phyloP scores from a whole-genome alignment of 176 grass and related monocot genomes.

The Oryza longistaminata region DNA sequence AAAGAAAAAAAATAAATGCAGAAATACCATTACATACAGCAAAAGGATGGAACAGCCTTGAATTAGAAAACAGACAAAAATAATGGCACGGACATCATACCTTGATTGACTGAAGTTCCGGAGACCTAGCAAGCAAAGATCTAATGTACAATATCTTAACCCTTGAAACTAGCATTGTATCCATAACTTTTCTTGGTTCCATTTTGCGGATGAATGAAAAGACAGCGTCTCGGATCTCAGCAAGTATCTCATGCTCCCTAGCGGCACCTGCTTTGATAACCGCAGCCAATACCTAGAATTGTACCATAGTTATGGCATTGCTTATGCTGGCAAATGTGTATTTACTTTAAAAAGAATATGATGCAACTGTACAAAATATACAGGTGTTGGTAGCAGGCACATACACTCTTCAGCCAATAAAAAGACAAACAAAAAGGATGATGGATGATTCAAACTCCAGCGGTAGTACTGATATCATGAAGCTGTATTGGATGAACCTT shows the following conservation, averaged over 20 bases:
- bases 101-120: constrained; percentile 97
- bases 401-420: neutral
- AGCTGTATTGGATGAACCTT: neutral
- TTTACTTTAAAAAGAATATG: neutral
- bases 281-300: constrained; percentile 86
- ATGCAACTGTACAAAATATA: constrained; percentile 3
- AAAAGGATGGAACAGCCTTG: constrained; percentile 27
- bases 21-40: constrained; percentile 23
- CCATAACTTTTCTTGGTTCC: constrained; percentile 98
- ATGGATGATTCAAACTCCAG: constrained; percentile 1
- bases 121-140: constrained; percentile 97
- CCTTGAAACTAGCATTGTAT: constrained; percentile 98
- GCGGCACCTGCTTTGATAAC: constrained; percentile 98
- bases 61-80: constrained; percentile 12
- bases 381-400: neutral
- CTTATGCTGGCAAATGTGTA: neutral
- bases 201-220: constrained; percentile 98
- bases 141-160: constrained; percentile 98
- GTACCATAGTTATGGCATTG: constrained; percentile 20
- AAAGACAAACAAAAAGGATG: neutral
- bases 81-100: constrained; percentile 44
- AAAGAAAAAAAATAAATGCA: constrained; percentile 27
- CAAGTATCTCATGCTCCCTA: constrained; percentile 99
- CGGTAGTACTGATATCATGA: neutral
- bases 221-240: constrained; percentile 94